Conservation (phyloP, 176 grass and related monocot genomes). For the Rhynchospora breviuscula region DNA sequence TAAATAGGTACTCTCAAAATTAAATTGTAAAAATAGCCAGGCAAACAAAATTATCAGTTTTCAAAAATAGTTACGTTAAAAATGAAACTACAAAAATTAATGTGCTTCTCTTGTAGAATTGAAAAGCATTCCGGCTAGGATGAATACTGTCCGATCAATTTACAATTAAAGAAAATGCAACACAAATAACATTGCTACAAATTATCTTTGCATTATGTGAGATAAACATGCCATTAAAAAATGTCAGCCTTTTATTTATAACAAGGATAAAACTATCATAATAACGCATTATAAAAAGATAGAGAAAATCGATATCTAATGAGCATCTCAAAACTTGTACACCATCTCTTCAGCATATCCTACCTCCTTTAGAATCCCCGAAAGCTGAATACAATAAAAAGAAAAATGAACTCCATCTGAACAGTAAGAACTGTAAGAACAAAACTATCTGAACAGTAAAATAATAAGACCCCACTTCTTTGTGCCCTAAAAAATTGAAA, state of each 20-base stretch:
- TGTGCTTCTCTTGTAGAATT: not conserved
- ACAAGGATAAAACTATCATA: not conserved
- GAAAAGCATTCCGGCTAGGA: not conserved
- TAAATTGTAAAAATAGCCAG: no score
- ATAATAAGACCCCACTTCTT: not conserved
- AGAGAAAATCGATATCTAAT: not conserved
- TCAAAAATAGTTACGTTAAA: no score
- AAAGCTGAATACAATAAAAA: constrained; percentile 37
- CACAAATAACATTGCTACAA: not conserved
- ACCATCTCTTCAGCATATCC: constrained; percentile 81
- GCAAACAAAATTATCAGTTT: no score
- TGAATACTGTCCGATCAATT: not conserved
- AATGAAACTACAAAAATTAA: no score
- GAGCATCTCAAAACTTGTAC: constrained; percentile 76
- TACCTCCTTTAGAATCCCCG: constrained; percentile 75
- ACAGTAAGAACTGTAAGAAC: not conserved
- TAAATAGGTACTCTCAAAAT: no score
- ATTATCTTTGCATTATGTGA: not conserved
- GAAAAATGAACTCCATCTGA: not conserved
- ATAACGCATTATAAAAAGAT: not conserved
- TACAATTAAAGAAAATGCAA: not conserved
- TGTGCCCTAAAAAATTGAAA: not conserved
- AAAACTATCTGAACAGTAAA: not conserved
- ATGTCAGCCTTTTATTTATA: constrained; percentile 8
- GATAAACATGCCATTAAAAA: not conserved